Evolutionary conservation across 805 yeast species (phyloP), one percentile per base, ranked within the genome.

Genomic region (Metschnikowia amazonensis): DNA sequence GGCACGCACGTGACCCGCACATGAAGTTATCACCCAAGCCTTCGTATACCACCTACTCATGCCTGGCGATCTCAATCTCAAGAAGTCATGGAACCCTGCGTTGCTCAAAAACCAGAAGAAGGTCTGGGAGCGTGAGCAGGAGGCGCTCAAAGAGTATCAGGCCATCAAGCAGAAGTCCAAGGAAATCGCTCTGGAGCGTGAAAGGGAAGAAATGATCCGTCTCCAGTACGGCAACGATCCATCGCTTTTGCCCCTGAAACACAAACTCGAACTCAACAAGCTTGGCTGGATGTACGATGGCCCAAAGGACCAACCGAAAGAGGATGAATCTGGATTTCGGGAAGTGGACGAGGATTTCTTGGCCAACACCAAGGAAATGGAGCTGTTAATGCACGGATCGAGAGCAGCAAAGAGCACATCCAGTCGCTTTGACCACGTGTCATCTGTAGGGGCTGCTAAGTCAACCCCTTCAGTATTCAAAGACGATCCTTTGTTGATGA

Each of bases 41-140:
- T 18, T 10, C 8, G 25, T 7, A 9, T 8, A 21, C 16, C 32
- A n/a, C 23, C 36, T 28, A 18, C 21, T 21, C 24, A 70, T 70
- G 62, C 86, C 89, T 1, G 87, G 89, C 4, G 96, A 90, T 63
- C 74, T 92, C 51, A 92, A 92, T 62, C 65, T 90, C 45, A 86
- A 92, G 68, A 92, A 92, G 63, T 92, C 98, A 50, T 92, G 98
- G 99, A 89, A 92, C 64, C 97, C 99, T 2, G 90, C 85, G 38
- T 72, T 88, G 42, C 70, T 86, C 60, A 86, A 84, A 62, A 92
- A 92, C 71, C 89, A 84, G 65, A 83, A 82, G 53, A 86, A 83
- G 58, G 90, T 92, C 29, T 85, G 95, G 92, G 75, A 81, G 52
- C 74, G 72, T 44, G 97, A 94, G 59, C 89, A 87, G 59, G 83